Evolutionary conservation across 371 early-diverging fungal species (phyloP), one percentile per base, ranked within the genome.

Genomic region (Actinomucor elegans): DNA sequence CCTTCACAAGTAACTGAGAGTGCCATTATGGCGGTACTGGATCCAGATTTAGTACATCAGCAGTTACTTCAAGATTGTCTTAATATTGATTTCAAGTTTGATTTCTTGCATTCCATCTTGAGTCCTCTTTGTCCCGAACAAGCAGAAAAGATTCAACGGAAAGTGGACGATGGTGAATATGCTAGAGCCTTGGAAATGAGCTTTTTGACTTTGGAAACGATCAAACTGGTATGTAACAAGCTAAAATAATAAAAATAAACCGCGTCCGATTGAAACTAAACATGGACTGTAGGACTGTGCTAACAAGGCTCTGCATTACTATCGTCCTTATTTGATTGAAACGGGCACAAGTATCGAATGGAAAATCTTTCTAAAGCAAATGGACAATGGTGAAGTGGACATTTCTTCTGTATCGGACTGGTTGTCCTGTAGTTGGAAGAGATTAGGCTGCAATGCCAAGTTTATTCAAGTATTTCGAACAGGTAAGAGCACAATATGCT

Each of bases 191-290:
- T 91, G 53, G 68, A 80, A 11, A 54, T 71, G 37, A 82, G 80
- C 50, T 89, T 89, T 67, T 79, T 84, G 42, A 78, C 87, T 6
- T 31, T 89, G 20, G 91, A 91, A 57, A 64, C 79, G 32, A 89
- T 91, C 81, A 89, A 88, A 55, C 59, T 91, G 65, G 90, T 89
- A 71, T 41, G 40, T 20, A 4, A 9, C 5, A 17, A 2, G 12
- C 4, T 4, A 4, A 24, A 24, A 52, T 67, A 23, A 48, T 11
- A 15, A 20, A 5, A n/a, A 23, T 35, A 6, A 5, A 2, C n/a
- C 12, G 6, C 34, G 12, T 12, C n/a, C 33, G 33, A 33, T n/a
- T 12, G 28, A 7, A 11, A 23, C 42, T 32, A 9, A 20, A 18
- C 20, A 10, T 18, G 8, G 3, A 14, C 1, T 18, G 23, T 33